Conservation (phyloP, 2,329 filamentous ascomycete genomes). For the Esteya vermicola region DNA sequence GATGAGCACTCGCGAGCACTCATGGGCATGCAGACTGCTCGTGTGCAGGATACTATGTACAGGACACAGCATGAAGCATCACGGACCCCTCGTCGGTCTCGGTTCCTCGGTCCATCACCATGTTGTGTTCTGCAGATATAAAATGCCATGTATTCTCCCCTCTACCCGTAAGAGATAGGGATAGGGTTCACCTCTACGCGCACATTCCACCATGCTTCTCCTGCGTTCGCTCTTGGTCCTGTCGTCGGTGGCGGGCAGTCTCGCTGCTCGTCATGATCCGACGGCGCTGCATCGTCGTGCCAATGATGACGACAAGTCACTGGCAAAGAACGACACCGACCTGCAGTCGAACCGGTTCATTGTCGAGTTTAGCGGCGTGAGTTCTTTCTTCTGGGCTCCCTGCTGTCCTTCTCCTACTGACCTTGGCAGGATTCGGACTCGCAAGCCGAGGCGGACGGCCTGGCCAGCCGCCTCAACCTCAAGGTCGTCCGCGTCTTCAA, state of each 20-base stretch:
- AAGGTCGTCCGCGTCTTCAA: background rate
- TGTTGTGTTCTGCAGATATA: background rate
- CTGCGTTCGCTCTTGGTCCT: slow-evolving; percentile 1
- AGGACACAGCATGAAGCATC: background rate
- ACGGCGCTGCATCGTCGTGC: background rate
- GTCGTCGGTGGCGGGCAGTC: background rate
- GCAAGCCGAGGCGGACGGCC: background rate
- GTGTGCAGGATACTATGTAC: background rate
- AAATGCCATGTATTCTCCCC: background rate
- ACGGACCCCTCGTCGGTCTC: too few relatives aligned
- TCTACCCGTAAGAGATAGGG: too few relatives aligned
- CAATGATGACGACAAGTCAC: background rate
- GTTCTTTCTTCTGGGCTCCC: background rate
- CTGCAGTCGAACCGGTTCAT: background rate
- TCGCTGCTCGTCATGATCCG: background rate
- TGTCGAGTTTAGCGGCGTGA: background rate
- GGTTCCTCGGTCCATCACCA: too few relatives aligned
- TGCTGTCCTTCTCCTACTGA: background rate
- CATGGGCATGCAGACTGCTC: too few relatives aligned
- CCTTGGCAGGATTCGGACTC: background rate
- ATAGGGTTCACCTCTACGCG: too few relatives aligned
- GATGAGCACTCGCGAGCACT: background rate
- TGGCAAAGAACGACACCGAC: background rate
- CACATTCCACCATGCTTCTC: background rate
- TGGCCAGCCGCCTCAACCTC: slow-evolving; percentile 1